These are phyloP conservation scores for Nidula microcarpa DNA, from an alignment of 768 basidiomycete genomes.

Conservation along the genomic window DNA sequence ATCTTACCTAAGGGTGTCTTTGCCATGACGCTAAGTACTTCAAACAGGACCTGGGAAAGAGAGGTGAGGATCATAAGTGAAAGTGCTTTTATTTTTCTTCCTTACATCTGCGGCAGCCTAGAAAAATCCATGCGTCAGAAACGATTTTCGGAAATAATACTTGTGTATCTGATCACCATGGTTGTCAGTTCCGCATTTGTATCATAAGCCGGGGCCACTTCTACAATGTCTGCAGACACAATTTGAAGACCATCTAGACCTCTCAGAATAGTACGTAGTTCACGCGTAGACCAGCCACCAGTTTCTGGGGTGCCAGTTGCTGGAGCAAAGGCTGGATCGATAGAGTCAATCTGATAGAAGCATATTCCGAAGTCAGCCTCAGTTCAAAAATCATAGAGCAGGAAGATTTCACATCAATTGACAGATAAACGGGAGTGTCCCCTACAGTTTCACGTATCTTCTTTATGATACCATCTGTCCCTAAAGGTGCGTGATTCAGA, in stretches of 20 bases:
- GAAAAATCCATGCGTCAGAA: constrained; percentile 7
- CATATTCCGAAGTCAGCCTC: neutral
- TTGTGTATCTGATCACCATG: constrained; percentile 16
- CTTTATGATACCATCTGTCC: constrained; percentile 72
- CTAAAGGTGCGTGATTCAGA: constrained; percentile 24
- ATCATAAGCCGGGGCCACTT: constrained; percentile 83
- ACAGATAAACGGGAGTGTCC: constrained; percentile 70
- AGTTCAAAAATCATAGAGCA: neutral
- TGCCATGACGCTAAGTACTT: constrained; percentile 76
- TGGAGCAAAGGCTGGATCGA: constrained; percentile 80
- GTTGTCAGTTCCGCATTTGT: constrained; percentile 34
- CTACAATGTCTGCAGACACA: constrained; percentile 81
- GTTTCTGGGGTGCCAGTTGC: constrained; percentile 86
- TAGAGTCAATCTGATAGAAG: constrained; percentile 60
- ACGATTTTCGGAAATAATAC: neutral
- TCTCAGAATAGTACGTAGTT: constrained; percentile 71
- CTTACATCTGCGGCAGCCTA: constrained; percentile 40
- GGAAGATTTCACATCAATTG: constrained; percentile 56
- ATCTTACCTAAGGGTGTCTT: constrained; percentile 74
- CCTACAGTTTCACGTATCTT: constrained; percentile 81
- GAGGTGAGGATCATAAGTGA: neutral
- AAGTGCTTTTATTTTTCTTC: neutral
- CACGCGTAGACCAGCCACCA: constrained; percentile 82
- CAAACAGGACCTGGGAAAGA: constrained; percentile 56
- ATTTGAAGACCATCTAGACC: constrained; percentile 74